Evolutionary conservation across 2,329 filamentous ascomycete species (phyloP).

Genomic region (Aspergillus sergii): DNA sequence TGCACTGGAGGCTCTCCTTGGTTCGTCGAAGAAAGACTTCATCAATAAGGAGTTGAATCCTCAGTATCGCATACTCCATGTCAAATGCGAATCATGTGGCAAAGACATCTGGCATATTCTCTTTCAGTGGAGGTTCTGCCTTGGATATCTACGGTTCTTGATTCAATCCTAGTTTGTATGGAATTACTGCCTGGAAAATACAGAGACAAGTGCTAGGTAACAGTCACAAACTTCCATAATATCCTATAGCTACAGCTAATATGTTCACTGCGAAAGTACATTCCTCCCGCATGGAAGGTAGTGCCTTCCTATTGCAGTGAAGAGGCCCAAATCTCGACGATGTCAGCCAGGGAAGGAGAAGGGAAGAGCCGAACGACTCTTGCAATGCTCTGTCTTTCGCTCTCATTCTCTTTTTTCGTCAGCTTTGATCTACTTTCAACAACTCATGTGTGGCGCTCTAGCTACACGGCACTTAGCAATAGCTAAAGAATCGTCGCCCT

Average conservation of each 20-base stretch:
- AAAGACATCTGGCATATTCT: constrained; percentile 51
- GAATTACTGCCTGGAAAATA: too few species aligned
- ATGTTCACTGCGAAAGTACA: not conserved
- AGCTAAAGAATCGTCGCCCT: not conserved
- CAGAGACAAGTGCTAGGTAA: too few species aligned
- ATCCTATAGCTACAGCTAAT: not conserved
- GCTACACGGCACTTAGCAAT: not conserved
- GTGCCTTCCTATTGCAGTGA: not conserved
- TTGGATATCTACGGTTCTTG: too few species aligned
- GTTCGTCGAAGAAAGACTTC: constrained; percentile 56
- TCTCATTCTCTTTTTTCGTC: not conserved
- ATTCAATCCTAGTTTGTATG: too few species aligned
- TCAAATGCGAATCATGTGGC: constrained; percentile 54
- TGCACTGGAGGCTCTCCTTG: constrained; percentile 47
- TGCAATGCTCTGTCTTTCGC: not conserved
- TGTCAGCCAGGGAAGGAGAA: not conserved
- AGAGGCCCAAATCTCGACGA: not conserved
- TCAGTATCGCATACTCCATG: constrained; percentile 56
- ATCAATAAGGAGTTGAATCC: constrained; percentile 61
- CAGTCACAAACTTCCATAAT: too few species aligned
- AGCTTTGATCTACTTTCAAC: not conserved
- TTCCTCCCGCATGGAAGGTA: not conserved
- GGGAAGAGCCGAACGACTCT: not conserved
- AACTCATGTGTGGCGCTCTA: not conserved
- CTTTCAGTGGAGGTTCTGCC: constrained; percentile 42